Conservation (phyloP, 164 flowering plant genomes). For the Kingdonia uniflora region DNA sequence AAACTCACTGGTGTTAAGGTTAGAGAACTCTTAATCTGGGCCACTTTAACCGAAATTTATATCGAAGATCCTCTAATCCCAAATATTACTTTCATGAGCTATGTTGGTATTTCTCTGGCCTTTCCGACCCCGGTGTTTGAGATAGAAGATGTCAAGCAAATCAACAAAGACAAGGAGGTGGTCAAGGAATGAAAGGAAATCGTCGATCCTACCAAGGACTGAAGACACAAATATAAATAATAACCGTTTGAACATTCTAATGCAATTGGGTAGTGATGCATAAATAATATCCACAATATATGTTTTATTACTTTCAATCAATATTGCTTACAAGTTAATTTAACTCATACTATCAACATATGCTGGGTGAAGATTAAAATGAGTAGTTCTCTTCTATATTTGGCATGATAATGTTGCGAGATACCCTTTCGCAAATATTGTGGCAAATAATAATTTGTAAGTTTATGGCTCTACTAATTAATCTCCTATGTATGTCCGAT, state of each 20-base stretch:
- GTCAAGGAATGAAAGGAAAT: background rate
- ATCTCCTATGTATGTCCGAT: no score
- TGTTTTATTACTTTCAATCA: no score
- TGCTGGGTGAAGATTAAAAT: no score
- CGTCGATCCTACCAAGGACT: background rate
- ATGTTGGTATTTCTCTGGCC: slow-evolving; percentile 38
- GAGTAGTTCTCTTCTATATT: no score
- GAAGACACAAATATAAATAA: background rate
- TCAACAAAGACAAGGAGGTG: slow-evolving; percentile 9
- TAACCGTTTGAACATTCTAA: background rate
- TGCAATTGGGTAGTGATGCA: no score
- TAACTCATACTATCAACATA: no score
- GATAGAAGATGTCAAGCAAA: slow-evolving; percentile 22
- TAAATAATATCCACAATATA: no score
- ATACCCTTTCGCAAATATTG: no score
- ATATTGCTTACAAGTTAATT: no score
- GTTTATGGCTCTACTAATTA: no score
- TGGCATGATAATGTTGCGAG: no score
- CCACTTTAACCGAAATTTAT: slow-evolving; percentile 36
- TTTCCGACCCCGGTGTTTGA: slow-evolving; percentile 55
- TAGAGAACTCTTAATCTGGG: slow-evolving; percentile 72
- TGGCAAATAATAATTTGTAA: no score
- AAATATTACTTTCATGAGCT: slow-evolving; percentile 50
- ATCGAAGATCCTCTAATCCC: slow-evolving; percentile 37
- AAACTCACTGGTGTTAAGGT: slow-evolving; percentile 75